Evolutionary conservation across 139 green algal genomes (phyloP).

Genomic region (Asterochloris erici): DNA sequence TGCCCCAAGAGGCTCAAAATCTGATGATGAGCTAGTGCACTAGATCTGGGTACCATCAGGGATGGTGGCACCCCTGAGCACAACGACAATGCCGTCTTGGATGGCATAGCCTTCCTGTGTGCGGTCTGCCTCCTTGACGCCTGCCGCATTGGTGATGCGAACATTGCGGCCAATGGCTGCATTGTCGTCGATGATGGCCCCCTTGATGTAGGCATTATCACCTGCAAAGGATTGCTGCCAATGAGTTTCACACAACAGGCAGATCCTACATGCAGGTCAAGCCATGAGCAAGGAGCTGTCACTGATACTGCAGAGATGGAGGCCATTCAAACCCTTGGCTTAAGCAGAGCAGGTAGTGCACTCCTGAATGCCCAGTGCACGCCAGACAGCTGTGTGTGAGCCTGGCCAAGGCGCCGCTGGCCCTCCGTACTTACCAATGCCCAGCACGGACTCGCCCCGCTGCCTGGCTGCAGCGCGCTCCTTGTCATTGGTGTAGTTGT

Average conservation of each 20-base stretch:
- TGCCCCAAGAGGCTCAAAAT: not conserved
- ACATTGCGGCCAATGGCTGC: slow-evolving; percentile 55
- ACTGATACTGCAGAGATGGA: not conserved
- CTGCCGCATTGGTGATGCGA: slow-evolving; percentile 65
- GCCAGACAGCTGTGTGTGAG: too few species aligned
- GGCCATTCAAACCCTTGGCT: not conserved
- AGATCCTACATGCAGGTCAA: not conserved
- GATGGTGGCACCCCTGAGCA: slow-evolving; percentile 69
- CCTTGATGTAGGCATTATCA: slow-evolving; percentile 27
- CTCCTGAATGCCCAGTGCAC: too few species aligned
- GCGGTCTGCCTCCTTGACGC: slow-evolving; percentile 55
- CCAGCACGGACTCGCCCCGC: slow-evolving; percentile 26
- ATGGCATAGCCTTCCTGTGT: slow-evolving; percentile 69
- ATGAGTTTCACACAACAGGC: not conserved
- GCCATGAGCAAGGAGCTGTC: not conserved
- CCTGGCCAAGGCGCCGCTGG: too few species aligned
- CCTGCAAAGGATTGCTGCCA: not conserved
- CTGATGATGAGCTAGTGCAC: not conserved
- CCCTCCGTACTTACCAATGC: slow-evolving; percentile 16
- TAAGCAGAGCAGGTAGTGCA: not conserved
- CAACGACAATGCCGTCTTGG: slow-evolving; percentile 66
- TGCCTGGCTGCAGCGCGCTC: slow-evolving; percentile 1
- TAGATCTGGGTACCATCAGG: slow-evolving; percentile 58
- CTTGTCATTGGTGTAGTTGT: slow-evolving; percentile 54
- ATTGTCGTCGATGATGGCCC: slow-evolving; percentile 72